Conservation (phyloP, 768 basidiomycete species). For the Brasilioporus rufonigricans region DNA sequence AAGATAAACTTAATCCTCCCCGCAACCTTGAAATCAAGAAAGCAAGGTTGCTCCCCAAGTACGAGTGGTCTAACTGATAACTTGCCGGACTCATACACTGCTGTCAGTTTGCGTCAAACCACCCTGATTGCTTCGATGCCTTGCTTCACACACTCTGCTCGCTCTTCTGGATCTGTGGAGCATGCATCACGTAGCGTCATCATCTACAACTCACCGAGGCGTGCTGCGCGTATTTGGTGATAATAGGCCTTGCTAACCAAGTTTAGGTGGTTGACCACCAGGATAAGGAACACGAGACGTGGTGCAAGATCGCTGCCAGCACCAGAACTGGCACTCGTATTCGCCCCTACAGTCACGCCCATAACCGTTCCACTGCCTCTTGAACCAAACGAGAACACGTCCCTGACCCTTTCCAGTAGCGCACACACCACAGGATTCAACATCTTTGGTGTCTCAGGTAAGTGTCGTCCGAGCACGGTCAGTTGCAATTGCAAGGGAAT, state of each 20-base stretch:
- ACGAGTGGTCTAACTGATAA: background rate
- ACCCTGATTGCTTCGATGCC: conserved; percentile 19
- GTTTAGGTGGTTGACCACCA: conserved; percentile 27
- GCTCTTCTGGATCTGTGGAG: conserved; percentile 24
- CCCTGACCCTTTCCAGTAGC: conserved; percentile 32
- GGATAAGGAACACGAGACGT: conserved; percentile 23
- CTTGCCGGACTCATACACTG: conserved; percentile 9
- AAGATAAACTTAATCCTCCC: conserved; percentile 12
- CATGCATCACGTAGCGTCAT: conserved; percentile 19
- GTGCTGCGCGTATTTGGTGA: conserved; percentile 32
- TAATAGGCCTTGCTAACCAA: conserved; percentile 39
- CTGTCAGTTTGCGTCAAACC: conserved; percentile 24
- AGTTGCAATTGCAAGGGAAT: conserved; percentile 47
- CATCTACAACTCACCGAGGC: conserved; percentile 39
- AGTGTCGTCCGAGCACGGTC: conserved; percentile 36
- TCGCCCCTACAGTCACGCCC: background rate
- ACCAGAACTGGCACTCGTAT: too few species aligned
- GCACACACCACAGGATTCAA: conserved; percentile 35
- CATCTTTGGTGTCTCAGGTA: conserved; percentile 42
- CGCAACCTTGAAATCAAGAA: conserved; percentile 22
- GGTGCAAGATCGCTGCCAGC: background rate
- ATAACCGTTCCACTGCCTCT: background rate
- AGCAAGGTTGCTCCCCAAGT: conserved; percentile 17
- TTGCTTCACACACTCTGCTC: conserved; percentile 22
- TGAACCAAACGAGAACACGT: conserved; percentile 9